Evolutionary conservation across 2,329 filamentous ascomycete genomes (phyloP).

Genomic region (Colletotrichum chlorophyti): DNA sequence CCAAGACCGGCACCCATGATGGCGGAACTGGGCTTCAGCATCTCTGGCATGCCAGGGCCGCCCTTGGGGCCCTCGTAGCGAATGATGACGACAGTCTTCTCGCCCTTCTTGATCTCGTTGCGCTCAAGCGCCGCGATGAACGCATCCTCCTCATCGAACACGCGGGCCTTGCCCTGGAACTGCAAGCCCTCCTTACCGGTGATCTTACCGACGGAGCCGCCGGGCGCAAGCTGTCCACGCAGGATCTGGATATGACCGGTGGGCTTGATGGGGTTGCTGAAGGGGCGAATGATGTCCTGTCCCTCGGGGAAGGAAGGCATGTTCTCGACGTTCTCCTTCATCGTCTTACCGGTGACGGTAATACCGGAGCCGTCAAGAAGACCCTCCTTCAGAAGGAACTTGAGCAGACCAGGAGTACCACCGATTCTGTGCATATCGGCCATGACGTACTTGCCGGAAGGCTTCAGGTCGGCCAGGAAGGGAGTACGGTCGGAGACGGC

Average conservation of each 20-base stretch:
- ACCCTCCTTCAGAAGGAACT: constrained; percentile 83
- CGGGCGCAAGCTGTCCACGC: constrained; percentile 82
- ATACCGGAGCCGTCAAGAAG: constrained; percentile 80
- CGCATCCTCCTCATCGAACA: constrained; percentile 84
- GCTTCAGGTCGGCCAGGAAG: constrained; percentile 83
- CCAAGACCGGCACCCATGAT: constrained; percentile 91
- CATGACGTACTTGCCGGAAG: constrained; percentile 88
- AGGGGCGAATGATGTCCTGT: constrained; percentile 81
- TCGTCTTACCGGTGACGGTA: constrained; percentile 88
- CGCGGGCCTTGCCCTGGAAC: constrained; percentile 81
- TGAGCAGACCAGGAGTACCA: constrained; percentile 85
- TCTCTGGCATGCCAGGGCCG: constrained; percentile 93
- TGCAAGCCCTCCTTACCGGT: constrained; percentile 90
- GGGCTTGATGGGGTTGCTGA: constrained; percentile 84
- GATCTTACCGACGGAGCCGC: constrained; percentile 90
- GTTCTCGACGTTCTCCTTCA: constrained; percentile 83
- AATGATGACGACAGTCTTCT: constrained; percentile 90
- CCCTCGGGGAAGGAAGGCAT: constrained; percentile 76
- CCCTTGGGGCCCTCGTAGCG: constrained; percentile 94
- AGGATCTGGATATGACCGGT: constrained; percentile 92
- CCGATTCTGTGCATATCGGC: constrained; percentile 85
- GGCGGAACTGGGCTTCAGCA: constrained; percentile 89
- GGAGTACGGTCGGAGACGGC: constrained; percentile 79
- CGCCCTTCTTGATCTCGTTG: constrained; percentile 80
- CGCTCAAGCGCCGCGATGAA: constrained; percentile 80